A percentile compares a stretch with the other conserved stretches of the same genome.
Evolutionary conservation across 1,284 basidiomycete species (phyloP).

Genomic region (Meripilus lineatus): DNA sequence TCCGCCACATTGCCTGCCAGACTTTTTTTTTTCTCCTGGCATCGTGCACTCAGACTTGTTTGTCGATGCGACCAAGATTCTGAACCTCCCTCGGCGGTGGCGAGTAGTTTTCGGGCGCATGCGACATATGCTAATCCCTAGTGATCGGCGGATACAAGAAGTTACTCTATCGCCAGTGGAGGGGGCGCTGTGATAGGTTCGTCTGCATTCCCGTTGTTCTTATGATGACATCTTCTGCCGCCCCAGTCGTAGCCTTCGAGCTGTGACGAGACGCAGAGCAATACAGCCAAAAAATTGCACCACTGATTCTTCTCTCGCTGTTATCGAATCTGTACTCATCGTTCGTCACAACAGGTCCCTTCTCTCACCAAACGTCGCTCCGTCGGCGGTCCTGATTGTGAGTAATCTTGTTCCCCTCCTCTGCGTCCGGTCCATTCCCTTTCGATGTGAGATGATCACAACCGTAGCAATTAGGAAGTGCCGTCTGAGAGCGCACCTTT

Average conservation of each 20-base stretch:
- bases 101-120: no score
- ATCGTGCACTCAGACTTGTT: no score
- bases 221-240: constrained; percentile 29
- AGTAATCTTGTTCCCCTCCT: background rate
- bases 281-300: constrained; percentile 24
- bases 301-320: constrained; percentile 3
- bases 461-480: constrained; percentile 35
- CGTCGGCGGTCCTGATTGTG: constrained; percentile 2
- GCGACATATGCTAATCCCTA: no score
- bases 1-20: no score
- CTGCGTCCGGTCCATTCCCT: constrained; percentile 1
- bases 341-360: background rate
- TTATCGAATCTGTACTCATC: background rate
- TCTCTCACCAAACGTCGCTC: background rate
- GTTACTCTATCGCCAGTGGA: no score
- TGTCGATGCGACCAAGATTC: no score
- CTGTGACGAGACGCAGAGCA: constrained; percentile 32
- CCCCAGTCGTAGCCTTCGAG: constrained; percentile 30
- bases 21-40: no score
- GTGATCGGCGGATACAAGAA: no score
- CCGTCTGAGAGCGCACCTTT: constrained; percentile 28
- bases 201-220: constrained; percentile 6
- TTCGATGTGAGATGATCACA: constrained; percentile 21
- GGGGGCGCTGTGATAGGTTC: no score
- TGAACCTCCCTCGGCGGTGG: no score